Percentiles rank a stretch among this genome's conserved stretches.
phyloP scores from a whole-genome alignment of 2,329 filamentous ascomycete genomes.

The Penicillium sp. region DNA sequence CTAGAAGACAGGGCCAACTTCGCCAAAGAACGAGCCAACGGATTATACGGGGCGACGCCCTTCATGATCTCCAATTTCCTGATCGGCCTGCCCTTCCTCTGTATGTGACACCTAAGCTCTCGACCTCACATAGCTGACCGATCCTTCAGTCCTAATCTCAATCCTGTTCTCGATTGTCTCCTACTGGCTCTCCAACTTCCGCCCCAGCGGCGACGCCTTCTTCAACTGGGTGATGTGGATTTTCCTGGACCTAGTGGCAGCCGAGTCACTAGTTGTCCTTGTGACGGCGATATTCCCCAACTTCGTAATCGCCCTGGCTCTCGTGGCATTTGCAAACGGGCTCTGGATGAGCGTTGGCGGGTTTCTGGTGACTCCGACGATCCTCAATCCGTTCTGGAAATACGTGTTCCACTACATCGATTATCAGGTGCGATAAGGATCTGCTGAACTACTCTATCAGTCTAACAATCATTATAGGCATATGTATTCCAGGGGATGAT shows the following conservation, averaged over 20 bases:
- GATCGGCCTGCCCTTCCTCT: conserved; percentile 77
- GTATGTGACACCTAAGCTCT: conserved; percentile 32
- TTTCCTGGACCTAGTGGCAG: conserved; percentile 78
- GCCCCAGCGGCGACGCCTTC: conserved; percentile 63
- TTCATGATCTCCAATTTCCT: conserved; percentile 79
- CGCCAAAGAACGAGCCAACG: conserved; percentile 76
- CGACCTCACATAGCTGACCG: conserved; percentile 8
- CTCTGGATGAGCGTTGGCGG: conserved; percentile 86
- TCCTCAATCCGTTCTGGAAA: conserved; percentile 79
- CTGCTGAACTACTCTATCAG: no score
- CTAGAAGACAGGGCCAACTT: conserved; percentile 74
- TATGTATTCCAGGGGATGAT: conserved; percentile 93
- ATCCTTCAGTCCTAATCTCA: conserved; percentile 61
- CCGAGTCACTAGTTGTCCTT: conserved; percentile 78
- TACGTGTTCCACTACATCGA: conserved; percentile 89
- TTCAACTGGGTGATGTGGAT: conserved; percentile 80
- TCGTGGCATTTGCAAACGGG: conserved; percentile 82
- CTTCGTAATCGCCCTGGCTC: conserved; percentile 75
- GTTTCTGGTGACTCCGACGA: conserved; percentile 70
- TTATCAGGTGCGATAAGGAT: conserved; percentile 58
- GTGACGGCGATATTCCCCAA: conserved; percentile 70
- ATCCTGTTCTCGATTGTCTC: conserved; percentile 71
- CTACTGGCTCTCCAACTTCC: conserved; percentile 80
- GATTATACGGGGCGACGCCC: conserved; percentile 70
- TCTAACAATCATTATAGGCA: conserved; percentile 34